A percentile compares a stretch with the other conserved stretches of the same genome.
Conservation (phyloP, 2,329 filamentous ascomycete genomes). For the Cryphonectria carpinicola region DNA sequence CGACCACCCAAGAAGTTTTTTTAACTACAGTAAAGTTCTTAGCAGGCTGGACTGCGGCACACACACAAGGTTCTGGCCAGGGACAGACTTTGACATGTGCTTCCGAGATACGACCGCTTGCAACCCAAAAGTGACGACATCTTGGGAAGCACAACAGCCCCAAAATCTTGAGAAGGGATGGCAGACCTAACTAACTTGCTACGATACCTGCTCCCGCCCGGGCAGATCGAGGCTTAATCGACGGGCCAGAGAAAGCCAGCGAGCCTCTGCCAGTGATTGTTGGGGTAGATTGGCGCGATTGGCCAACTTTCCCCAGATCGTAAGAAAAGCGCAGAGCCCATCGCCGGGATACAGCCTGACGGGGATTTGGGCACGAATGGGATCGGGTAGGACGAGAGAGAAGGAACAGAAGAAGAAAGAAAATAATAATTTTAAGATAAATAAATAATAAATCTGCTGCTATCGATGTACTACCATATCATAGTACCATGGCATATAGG, state of each 20-base stretch:
- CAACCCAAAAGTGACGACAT: neutral
- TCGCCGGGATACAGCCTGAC: neutral
- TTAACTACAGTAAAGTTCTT: neutral
- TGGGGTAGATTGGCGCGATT: neutral
- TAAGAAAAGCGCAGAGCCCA: neutral
- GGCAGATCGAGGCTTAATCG: neutral
- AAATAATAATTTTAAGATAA: neutral
- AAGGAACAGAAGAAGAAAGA: neutral
- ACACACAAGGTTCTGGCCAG: conserved; percentile 6
- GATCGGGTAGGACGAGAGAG: neutral
- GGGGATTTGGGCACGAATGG: neutral
- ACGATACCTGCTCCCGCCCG: neutral
- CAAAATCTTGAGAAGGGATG: neutral
- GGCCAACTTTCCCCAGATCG: neutral
- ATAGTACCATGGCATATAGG: neutral
- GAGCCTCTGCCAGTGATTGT: neutral
- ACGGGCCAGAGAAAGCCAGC: neutral
- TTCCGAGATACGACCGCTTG: conserved; percentile 3
- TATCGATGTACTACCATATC: neutral
- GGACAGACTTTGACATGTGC: conserved; percentile 21
- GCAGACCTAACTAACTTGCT: neutral
- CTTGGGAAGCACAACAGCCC: neutral
- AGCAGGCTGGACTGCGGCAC: neutral
- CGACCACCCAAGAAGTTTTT: neutral
- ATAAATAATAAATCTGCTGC: neutral